Conservation (phyloP, 257 asterid species). For the Rhazya stricta region DNA sequence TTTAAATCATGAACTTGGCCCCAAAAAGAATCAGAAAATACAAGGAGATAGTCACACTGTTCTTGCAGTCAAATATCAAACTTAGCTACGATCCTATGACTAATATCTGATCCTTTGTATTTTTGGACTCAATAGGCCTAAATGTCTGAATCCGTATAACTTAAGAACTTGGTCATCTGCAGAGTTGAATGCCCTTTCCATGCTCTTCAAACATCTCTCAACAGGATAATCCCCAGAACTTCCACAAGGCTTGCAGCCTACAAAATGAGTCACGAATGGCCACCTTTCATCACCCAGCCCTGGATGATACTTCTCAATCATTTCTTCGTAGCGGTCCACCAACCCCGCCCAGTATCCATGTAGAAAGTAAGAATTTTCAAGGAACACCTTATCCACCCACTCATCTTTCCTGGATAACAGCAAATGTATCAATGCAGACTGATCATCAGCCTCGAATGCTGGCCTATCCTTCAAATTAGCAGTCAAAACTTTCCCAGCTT, state of each 20-base stretch:
- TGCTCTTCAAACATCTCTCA: constrained; percentile 41
- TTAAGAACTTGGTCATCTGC: constrained; percentile 50
- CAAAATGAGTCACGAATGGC: constrained; percentile 56
- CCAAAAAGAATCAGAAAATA: too few species aligned
- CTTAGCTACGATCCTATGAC: constrained; percentile 15
- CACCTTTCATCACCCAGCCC: constrained; percentile 48
- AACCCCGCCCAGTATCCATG: constrained; percentile 46
- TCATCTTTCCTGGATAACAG: constrained; percentile 27
- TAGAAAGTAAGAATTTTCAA: constrained; percentile 45
- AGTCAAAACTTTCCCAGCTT: constrained; percentile 36
- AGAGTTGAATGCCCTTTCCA: constrained; percentile 51
- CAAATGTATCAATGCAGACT: constrained; percentile 38
- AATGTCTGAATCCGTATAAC: constrained; percentile 39
- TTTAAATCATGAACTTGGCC: too few species aligned
- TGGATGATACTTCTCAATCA: constrained; percentile 17
- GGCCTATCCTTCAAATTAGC: constrained; percentile 46
- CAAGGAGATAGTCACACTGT: too few species aligned
- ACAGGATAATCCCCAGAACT: constrained; percentile 39
- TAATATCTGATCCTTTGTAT: constrained; percentile 39
- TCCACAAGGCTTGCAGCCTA: constrained; percentile 49
- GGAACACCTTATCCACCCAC: constrained; percentile 40
- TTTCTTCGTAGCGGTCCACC: constrained; percentile 41
- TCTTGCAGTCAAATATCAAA: constrained; percentile 1
- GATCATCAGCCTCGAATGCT: constrained; percentile 32
- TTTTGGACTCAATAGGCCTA: constrained; percentile 34